Conservation (phyloP, 2,329 filamentous ascomycete genomes). For the Cladophialophora psammophila region DNA sequence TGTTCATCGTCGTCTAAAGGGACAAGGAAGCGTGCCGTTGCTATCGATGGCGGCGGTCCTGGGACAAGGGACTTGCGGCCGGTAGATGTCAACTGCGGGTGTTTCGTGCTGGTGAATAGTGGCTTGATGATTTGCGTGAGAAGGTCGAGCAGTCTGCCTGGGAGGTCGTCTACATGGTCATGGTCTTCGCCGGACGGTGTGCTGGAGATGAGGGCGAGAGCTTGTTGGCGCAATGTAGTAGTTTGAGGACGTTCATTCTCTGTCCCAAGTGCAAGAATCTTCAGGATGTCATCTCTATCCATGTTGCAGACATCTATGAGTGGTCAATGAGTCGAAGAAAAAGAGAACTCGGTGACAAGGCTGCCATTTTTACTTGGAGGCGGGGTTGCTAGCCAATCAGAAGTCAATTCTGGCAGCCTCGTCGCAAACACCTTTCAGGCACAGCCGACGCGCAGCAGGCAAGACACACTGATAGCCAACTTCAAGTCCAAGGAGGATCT, state of each 20-base stretch:
- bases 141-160: conserved; percentile 37
- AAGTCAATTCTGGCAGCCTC: background rate
- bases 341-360: conserved; percentile 3
- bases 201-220: conserved; percentile 7
- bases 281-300: background rate
- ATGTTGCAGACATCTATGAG: background rate
- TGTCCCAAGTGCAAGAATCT: background rate
- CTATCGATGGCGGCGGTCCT: conserved; percentile 45
- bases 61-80: conserved; percentile 55
- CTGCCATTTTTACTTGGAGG: background rate
- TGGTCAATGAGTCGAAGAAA: background rate
- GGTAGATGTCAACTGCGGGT: conserved; percentile 51
- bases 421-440: background rate
- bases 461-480: background rate
- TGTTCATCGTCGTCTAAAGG: conserved; percentile 20
- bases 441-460: background rate
- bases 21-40: conserved; percentile 44
- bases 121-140: conserved; percentile 47
- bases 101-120: conserved; percentile 52
- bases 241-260: conserved; percentile 3
- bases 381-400: background rate
- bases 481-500: background rate
- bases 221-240: conserved; percentile 3
- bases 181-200: background rate
- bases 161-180: conserved; percentile 21